phyloP scores from a whole-genome alignment of 2,329 filamentous ascomycete genomes.

The Paecilomyces sp. region DNA sequence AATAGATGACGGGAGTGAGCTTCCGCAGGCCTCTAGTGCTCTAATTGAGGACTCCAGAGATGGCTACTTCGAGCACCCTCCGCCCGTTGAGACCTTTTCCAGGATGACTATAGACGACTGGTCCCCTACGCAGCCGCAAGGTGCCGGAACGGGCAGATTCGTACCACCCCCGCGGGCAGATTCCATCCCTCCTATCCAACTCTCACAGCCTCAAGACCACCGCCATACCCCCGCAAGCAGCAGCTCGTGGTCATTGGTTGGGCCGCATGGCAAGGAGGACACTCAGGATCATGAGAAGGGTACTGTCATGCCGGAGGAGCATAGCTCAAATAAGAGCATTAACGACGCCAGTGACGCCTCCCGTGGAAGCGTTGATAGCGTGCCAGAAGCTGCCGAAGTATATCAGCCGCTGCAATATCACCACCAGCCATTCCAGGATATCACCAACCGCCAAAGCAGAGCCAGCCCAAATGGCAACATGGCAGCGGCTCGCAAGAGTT shows the following conservation, averaged over 20 bases:
- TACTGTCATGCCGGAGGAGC: constrained; percentile 18
- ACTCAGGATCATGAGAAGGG: constrained; percentile 10
- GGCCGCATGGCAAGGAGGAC: constrained; percentile 18
- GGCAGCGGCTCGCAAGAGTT: constrained; percentile 46
- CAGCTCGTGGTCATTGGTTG: constrained; percentile 28
- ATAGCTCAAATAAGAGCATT: constrained; percentile 14
- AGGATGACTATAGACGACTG: constrained; percentile 18
- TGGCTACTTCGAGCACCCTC: constrained; percentile 12
- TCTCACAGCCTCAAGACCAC: constrained; percentile 11
- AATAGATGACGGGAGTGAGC: constrained; percentile 19
- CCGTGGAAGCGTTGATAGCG: constrained; percentile 29
- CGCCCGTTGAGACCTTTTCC: constrained; percentile 18
- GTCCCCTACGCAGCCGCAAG: constrained; percentile 10
- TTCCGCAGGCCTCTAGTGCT: constrained; percentile 20
- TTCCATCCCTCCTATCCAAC: constrained; percentile 12
- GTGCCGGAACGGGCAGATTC: constrained; percentile 6
- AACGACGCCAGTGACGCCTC: constrained; percentile 21
- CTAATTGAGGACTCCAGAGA: constrained; percentile 19
- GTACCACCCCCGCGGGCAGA: constrained; percentile 18
- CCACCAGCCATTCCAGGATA: constrained; percentile 40
- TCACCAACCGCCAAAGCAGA: constrained; percentile 8
- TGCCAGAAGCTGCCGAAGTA: constrained; percentile 22
- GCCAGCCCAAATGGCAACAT: constrained; percentile 54
- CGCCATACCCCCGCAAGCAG: constrained; percentile 27
- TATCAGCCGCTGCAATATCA: constrained; percentile 46